These are phyloP conservation scores for Anisodus acutangulus DNA, from an alignment of 257 asterid genomes.

Conservation along the genomic window DNA sequence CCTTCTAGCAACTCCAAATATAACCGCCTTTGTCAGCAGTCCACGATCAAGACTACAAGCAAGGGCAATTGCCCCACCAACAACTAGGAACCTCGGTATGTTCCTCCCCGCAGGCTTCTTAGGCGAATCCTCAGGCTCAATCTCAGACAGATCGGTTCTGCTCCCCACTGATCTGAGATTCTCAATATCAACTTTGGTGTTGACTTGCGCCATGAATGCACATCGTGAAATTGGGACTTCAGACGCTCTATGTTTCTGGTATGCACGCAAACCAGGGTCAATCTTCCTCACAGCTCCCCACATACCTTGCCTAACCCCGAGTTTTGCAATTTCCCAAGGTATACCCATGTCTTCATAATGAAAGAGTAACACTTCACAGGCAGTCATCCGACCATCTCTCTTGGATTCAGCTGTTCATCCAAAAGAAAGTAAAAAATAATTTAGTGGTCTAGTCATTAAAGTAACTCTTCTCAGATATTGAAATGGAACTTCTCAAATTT, in stretches of 20 bases:
- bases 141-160: constrained; percentile 37
- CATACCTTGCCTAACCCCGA: constrained; percentile 80
- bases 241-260: constrained; percentile 58
- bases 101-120: constrained; percentile 56
- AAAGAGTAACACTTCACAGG: constrained; percentile 73
- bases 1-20: constrained; percentile 79
- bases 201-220: constrained; percentile 63
- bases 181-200: constrained; percentile 46
- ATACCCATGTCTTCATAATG: constrained; percentile 89
- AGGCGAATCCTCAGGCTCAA: constrained; percentile 32
- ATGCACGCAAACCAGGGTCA: constrained; percentile 69
- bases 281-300: constrained; percentile 83
- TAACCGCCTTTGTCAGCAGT: constrained; percentile 77
- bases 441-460: not conserved
- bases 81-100: constrained; percentile 50
- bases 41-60: constrained; percentile 85
- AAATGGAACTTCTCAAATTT: not conserved
- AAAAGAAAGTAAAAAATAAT: not conserved
- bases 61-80: constrained; percentile 81
- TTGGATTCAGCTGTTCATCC: constrained; percentile 55
- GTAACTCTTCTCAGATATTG: not conserved
- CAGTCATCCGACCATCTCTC: constrained; percentile 57
- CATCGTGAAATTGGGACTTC: constrained; percentile 49
- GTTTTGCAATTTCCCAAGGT: constrained; percentile 81
- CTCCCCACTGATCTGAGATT: constrained; percentile 43